These are phyloP conservation scores for Saccharomyces pastorianus DNA, from an alignment of 1,139 yeast genomes.

Conservation along the genomic window DNA sequence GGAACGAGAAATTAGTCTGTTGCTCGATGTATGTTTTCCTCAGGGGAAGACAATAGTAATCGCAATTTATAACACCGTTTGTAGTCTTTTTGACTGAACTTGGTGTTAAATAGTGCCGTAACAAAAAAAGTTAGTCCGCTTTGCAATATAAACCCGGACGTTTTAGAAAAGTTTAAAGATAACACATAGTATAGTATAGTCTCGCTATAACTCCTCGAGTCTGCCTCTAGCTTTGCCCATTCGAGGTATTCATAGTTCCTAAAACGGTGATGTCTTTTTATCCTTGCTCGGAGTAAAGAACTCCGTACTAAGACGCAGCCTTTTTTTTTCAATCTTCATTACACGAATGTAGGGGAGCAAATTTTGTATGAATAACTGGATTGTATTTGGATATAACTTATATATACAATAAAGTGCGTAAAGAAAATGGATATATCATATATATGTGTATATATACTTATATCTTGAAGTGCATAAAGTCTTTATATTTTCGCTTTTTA, in stretches of 20 bases:
- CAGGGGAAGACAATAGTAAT: no score
- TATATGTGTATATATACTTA: not conserved
- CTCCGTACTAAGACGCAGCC: not conserved
- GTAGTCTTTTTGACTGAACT: not conserved
- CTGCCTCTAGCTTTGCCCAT: no score
- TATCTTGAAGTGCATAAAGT: not conserved
- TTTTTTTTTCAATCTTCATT: no score
- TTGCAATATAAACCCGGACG: not conserved
- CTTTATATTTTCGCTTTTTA: not conserved
- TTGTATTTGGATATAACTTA: not conserved
- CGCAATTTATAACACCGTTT: not conserved
- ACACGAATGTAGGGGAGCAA: not conserved
- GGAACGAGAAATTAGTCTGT: not conserved
- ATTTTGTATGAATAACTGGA: not conserved
- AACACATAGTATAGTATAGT: no score
- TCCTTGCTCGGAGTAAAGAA: not conserved
- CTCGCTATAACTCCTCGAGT: no score
- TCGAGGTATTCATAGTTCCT: no score
- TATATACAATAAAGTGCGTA: not conserved
- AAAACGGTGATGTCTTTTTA: no score
- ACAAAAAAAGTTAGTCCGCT: not conserved
- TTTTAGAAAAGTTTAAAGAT: no score
- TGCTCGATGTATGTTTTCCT: not conserved
- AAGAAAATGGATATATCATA: not conserved
- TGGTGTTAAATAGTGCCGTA: not conserved